Base-by-base conservation (phyloP, 495 filamentous ascomycete genomes). In the Penicillium odoratum region DNA sequence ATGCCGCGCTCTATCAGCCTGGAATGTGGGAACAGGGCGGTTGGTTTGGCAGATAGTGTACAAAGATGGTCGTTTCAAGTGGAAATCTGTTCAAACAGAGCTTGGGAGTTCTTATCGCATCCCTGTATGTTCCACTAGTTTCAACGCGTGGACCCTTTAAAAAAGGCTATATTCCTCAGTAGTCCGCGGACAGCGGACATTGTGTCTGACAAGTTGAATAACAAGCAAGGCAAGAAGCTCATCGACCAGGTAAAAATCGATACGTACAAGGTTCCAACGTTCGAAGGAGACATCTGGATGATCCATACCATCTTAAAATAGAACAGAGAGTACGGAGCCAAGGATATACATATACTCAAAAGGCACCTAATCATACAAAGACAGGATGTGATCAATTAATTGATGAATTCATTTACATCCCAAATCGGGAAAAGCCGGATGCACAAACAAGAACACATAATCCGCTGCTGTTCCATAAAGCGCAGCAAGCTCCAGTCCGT, bases 11-110 rank as follows among this genome's bases (percentile, higher is more conserved):
- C 3, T 91, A 91, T 63, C 59, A 70, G 21, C 75, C 82, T 8
- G 89, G 89, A 0, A 63, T 83, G 48, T 92, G 88, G 89, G 89
- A 91, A 54, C 61, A 71, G 9, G 89, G 89, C 3, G 89, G 89
- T 4, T 92, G 87, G 86, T 91, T 92, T 59, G 64, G 69, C 33
- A 40, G 31, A 51, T 36, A 38, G 31, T 21, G 31, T 51, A 25
- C 8, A 28, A 1, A 3, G n/a, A 9, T 33, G 30, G 3, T 21
- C 21, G 21, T 33, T 33, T 33, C 8, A 36, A 11, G 33, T 36
- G 13, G 33, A 13, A 36, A 36, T 13, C 4, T 10, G 11, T 36
- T 1, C 9, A 33, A 36, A 36, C 8, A 36, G 33, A 8, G 13
- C 9, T 36, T 34, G 33, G 0, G 0, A 34, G 21, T 2, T 21